These are phyloP conservation scores for Wickerhamiella parazyma DNA, from an alignment of 805 yeast genomes.

Conservation along the genomic window DNA sequence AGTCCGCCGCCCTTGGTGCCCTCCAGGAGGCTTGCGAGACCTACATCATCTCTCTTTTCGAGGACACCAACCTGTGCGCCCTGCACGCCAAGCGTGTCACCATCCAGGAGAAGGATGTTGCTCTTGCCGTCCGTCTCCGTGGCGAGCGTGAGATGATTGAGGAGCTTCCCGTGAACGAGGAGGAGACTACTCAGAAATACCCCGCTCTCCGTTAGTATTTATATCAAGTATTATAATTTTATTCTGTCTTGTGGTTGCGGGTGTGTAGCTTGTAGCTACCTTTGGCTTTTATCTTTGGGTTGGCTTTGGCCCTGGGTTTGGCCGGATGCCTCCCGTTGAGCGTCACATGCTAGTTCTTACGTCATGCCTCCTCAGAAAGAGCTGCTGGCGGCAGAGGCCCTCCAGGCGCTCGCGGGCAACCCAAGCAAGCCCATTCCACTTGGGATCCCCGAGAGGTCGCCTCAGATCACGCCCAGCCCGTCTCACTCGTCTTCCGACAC, in stretches of 20 bases:
- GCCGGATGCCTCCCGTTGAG: background rate
- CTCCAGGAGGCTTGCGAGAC: constrained; percentile 86
- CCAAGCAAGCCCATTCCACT: background rate
- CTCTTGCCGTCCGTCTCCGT: constrained; percentile 83
- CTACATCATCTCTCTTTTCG: constrained; percentile 71
- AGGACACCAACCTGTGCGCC: constrained; percentile 85
- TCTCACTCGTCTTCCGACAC: background rate
- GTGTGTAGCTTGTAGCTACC: too few species aligned
- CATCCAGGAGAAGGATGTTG: constrained; percentile 82
- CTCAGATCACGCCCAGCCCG: constrained; percentile 1
- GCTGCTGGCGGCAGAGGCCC: constrained; percentile 19
- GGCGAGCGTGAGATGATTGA: constrained; percentile 47
- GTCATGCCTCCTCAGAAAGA: constrained; percentile 15
- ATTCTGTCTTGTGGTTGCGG: background rate
- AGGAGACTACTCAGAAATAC: background rate
- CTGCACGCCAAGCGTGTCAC: constrained; percentile 91
- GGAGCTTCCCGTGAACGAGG: background rate
- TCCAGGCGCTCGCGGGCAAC: constrained; percentile 13
- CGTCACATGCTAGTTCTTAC: background rate
- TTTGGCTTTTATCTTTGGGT: too few species aligned
- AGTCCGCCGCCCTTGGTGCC: constrained; percentile 81
- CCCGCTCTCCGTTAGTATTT: background rate
- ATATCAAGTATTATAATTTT: background rate
- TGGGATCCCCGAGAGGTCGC: background rate
- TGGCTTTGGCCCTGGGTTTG: too few species aligned